Evolutionary conservation across 2,329 filamentous ascomycete genomes (phyloP), one percentile per base, ranked within the genome.

Genomic region (Phyllachora maydis): DNA sequence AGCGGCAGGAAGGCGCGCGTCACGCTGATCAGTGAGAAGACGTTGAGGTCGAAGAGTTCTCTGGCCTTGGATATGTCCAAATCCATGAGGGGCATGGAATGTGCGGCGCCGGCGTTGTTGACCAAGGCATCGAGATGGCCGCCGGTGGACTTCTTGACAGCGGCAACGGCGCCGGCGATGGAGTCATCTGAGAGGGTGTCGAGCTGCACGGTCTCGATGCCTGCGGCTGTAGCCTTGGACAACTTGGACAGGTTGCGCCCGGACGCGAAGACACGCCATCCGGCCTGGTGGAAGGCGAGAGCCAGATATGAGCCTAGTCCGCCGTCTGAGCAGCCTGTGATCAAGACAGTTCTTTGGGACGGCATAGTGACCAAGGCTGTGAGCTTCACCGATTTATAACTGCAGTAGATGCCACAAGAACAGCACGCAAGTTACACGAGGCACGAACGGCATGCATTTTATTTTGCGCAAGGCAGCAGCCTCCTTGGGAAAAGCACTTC

Each of bases 91-190:
- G 51, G 52, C 26, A 37, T 36, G 8, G 36, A 30, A 11, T 39
- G 39, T 6, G 30, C 34, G 3, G 26, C 22, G 4, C 46, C 52
- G 10, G 52, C 47, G 26, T 56, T 57, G 35, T 56, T 56, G 26
- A 57, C 34, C 0, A 55, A 34, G 16, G 39, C 34, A 25, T 53
- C 41, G 6, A 54, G 35, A 4, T 23, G 37, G 14, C 47, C 47
- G n/a, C 37, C 39, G 0, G 47, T 49, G 8, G 30, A 16, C 6
- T 25, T 26, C 14, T 28, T 30, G 11, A 43, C 26, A 3, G 19
- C 8, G 3, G 25, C 22, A 8, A 34, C 32, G 15, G 26, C 28
- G 4, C 13, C 16, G 2, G 26, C 19, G 15, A 45, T 39, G 2
- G 39, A 41, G 4, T 33, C 20, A 4, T 20, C 10, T 3, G 35